Evolutionary conservation across 805 yeast genomes (phyloP), one percentile per base, ranked within the genome.

Genomic region (Wickerhamiella shivajii): DNA sequence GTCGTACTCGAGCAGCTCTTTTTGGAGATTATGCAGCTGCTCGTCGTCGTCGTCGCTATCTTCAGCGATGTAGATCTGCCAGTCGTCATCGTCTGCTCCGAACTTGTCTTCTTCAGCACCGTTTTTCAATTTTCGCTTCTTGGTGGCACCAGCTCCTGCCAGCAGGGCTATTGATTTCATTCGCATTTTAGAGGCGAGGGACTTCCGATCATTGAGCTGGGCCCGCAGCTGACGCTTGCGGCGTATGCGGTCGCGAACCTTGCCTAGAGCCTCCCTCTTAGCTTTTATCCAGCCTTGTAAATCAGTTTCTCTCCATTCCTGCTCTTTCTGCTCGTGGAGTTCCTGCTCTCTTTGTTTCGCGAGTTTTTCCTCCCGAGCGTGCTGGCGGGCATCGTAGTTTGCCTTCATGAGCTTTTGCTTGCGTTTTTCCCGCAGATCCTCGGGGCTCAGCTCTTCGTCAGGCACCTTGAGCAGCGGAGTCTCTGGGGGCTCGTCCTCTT

Each of bases 1-100:
- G 59, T 90, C 99, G 50, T 64, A 69, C 44, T 79, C 77, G 27
- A 85, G 63, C 32, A 90, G 63, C 43, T 76, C 75, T 39, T 70
- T 76, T 53, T 87, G 96, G 22, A 90, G 45, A 20, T 41, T 38
- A 8, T 45, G 39, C n/a, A 60, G 43, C 11, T 42, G 40, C 18
- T 50, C 55, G 14, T 51, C 49, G 33, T 77, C 85, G 34, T 72
- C 80, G 38, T 77, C 93, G 40, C 79, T 76, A 21, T 70, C 69
- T 44, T 83, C 94, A 39, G 77, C 84, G n/a, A 25, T 68, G 52
- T 87, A 87, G 12, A 83, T 74, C 15, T 77, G 71, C 96, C 96
- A 87, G 55, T 90, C 98, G 36, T 79, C 93, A 51, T 87, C 97
- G 48, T 83, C 74, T 2, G 94, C 85, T 37, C 96, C 97, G 56